A percentile compares a stretch with the other conserved stretches of the same genome.
Evolutionary conservation across 23 red algal genomes (phyloP).

Genomic region (Gracilaria domingensis): DNA sequence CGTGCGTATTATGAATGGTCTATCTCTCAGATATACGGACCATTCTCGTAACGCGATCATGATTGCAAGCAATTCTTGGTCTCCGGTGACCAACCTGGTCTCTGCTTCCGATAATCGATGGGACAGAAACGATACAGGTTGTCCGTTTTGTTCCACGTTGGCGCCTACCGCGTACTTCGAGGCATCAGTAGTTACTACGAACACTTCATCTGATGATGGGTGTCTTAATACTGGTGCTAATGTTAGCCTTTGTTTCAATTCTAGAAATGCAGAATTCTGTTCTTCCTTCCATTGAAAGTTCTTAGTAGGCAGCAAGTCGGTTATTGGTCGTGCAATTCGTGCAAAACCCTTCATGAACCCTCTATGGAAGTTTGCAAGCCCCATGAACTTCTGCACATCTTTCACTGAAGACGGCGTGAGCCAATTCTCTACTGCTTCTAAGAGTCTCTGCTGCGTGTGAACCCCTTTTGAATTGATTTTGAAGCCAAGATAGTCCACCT

Average conservation of each 20-base stretch:
- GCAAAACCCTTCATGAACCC: slow-evolving; percentile 24
- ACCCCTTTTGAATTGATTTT: slow-evolving; percentile 30
- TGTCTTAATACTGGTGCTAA: slow-evolving; percentile 1
- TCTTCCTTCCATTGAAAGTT: slow-evolving; percentile 20
- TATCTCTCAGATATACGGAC: not conserved
- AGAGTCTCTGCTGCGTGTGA: slow-evolving; percentile 10
- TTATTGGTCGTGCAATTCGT: slow-evolving; percentile 18
- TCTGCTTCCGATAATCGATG: slow-evolving; percentile 24
- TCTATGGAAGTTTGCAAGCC: slow-evolving; percentile 47
- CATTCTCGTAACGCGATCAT: slow-evolving; percentile 40
- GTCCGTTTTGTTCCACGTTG: slow-evolving; percentile 2
- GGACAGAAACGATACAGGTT: slow-evolving; percentile 44
- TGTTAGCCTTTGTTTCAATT: slow-evolving; percentile 21
- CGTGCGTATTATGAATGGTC: not conserved
- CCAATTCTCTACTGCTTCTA: slow-evolving; percentile 31
- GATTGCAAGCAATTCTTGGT: slow-evolving; percentile 35
- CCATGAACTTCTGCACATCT: slow-evolving; percentile 36
- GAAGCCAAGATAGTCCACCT: slow-evolving; percentile 34
- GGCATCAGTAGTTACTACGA: slow-evolving; percentile 34
- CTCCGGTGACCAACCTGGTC: slow-evolving; percentile 6
- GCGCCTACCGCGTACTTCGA: slow-evolving; percentile 32
- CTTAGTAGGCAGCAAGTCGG: not conserved
- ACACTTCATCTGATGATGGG: slow-evolving; percentile 7
- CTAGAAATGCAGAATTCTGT: not conserved
- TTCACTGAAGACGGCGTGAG: not conserved